A percentile compares a stretch with the other conserved stretches of the same genome.
phyloP scores from a whole-genome alignment of 2,329 filamentous ascomycete genomes.

The Tolypocladium capitatum region DNA sequence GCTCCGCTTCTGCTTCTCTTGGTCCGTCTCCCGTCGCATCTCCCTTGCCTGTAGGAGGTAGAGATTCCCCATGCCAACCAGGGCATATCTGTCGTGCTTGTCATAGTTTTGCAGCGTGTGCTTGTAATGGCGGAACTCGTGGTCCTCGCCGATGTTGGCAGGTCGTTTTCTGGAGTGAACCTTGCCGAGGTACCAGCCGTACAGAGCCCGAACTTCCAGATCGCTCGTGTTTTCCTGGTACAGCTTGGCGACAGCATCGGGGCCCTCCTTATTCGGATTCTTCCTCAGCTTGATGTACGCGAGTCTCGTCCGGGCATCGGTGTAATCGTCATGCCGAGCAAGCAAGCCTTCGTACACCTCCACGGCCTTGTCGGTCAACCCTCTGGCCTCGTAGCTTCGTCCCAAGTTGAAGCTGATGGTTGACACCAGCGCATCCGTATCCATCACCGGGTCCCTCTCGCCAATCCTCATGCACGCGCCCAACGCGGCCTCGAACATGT shows the following conservation, averaged over 20 bases:
- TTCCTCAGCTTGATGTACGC: conserved; percentile 80
- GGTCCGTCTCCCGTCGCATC: conserved; percentile 82
- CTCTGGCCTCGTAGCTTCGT: conserved; percentile 79
- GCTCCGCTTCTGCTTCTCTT: conserved; percentile 80
- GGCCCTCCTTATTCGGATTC: conserved; percentile 72
- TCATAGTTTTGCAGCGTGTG: conserved; percentile 88
- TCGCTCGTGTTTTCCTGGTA: conserved; percentile 76
- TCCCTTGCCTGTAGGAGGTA: conserved; percentile 78
- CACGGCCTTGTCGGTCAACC: conserved; percentile 68
- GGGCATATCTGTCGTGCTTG: conserved; percentile 94
- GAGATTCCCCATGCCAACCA: conserved; percentile 95
- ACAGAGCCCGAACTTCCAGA: conserved; percentile 81
- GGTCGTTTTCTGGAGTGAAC: conserved; percentile 66
- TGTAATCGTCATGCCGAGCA: conserved; percentile 78
- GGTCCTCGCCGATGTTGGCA: conserved; percentile 72
- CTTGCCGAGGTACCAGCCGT: conserved; percentile 90
- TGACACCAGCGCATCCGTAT: conserved; percentile 84
- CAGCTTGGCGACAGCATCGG: conserved; percentile 71
- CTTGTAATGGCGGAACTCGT: conserved; percentile 89
- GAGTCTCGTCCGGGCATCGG: conserved; percentile 75
- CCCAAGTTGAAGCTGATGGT: conserved; percentile 96
- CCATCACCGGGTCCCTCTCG: conserved; percentile 60
- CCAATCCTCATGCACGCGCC: conserved; percentile 74
- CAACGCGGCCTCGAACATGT: conserved; percentile 85
- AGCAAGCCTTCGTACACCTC: conserved; percentile 81